Conservation (phyloP, 805 yeast species). For the Myxozyma neotropica region DNA sequence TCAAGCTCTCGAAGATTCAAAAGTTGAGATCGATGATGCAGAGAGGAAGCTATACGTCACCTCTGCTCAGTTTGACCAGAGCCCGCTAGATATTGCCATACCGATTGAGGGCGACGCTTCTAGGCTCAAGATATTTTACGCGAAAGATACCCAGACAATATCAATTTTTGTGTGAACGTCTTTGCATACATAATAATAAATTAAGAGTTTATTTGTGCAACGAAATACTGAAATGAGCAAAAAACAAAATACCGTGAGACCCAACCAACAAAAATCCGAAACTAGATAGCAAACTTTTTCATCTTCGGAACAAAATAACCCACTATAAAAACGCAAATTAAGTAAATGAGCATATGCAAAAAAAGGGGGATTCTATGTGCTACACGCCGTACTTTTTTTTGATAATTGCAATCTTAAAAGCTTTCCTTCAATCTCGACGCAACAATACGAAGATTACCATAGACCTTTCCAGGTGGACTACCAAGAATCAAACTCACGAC, state of each 20-base stretch:
- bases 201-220: neutral
- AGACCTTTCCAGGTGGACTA: slow-evolving; percentile 97
- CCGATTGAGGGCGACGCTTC: slow-evolving; percentile 5
- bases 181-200: neutral
- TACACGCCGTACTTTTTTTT: too few species aligned
- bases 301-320: neutral
- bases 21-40: slow-evolving; percentile 3
- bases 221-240: neutral
- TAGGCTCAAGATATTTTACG: slow-evolving; percentile 12
- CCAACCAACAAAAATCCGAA: slow-evolving; percentile 4
- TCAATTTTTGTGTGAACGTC: slow-evolving; percentile 20
- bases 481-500: slow-evolving; percentile 94
- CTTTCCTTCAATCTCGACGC: slow-evolving; percentile 97
- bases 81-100: neutral
- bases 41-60: neutral
- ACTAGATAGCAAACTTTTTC: slow-evolving; percentile 6
- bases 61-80: neutral
- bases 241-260: neutral
- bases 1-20: slow-evolving; percentile 11
- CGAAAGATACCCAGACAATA: slow-evolving; percentile 8
- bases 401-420: slow-evolving; percentile 50
- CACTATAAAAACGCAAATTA: too few species aligned
- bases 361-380: too few species aligned
- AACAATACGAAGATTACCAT: slow-evolving; percentile 94
- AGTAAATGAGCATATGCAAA: too few species aligned